Conservation (phyloP, 441 rosid species). For the Populus hybrid region DNA sequence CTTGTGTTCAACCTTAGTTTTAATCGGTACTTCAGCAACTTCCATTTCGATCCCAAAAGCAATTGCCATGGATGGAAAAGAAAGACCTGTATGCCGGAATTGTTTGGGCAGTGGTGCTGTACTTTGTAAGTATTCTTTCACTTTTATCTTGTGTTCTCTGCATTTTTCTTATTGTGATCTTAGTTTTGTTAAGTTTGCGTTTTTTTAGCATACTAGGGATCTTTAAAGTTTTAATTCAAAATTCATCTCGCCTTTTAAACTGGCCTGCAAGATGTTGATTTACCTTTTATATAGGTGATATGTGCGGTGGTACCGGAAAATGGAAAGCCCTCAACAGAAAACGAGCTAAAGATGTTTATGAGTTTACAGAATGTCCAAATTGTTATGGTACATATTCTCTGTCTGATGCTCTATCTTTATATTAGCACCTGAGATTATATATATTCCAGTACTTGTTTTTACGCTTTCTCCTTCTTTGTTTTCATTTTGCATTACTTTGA, state of each 20-base stretch:
- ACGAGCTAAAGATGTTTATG: constrained; percentile 88
- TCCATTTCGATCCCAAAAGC: constrained; percentile 45
- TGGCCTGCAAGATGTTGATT: constrained; percentile 11
- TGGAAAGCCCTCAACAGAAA: constrained; percentile 97
- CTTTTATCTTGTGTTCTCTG: neutral
- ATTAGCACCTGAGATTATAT: neutral
- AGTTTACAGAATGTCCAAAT: constrained; percentile 81
- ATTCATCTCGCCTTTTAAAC: neutral
- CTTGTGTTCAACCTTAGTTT: constrained; percentile 54
- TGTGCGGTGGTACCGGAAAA: constrained; percentile 99
- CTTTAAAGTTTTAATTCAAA: neutral
- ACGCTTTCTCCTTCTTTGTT: neutral
- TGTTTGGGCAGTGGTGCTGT: constrained; percentile 81
- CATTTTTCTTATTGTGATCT: neutral
- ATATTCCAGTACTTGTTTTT: neutral
- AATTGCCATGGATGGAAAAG: constrained; percentile 50
- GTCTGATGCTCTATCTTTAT: no score
- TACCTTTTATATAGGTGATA: constrained; percentile 65
- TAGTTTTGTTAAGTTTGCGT: neutral
- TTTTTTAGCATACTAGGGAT: neutral
- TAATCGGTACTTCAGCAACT: constrained; percentile 41
- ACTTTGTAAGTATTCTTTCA: constrained; percentile 53
- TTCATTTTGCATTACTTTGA: neutral
- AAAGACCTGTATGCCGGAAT: constrained; percentile 70
- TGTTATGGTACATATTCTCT: constrained; percentile 52